Conservation (phyloP, 208 protist species). For the Giardia muris region DNA sequence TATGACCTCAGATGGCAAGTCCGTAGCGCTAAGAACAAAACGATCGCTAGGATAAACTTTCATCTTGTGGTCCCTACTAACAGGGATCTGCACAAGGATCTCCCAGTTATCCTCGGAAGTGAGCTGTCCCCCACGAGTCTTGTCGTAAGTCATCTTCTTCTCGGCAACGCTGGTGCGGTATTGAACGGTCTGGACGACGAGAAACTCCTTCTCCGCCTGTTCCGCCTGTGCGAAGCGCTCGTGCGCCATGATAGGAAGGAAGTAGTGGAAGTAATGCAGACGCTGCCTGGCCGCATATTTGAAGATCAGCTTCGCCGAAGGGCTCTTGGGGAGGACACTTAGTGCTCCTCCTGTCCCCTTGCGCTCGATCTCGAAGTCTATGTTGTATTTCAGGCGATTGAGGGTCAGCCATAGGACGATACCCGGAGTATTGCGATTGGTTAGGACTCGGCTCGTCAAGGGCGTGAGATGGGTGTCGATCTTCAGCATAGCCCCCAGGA, state of each 20-base stretch:
- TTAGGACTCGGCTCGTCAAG: neutral
- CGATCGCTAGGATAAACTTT: too few species aligned
- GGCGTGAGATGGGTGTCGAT: neutral
- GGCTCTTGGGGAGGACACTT: neutral
- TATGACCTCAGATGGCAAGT: too few species aligned
- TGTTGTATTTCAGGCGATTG: neutral
- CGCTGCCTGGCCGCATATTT: neutral
- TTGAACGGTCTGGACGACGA: neutral
- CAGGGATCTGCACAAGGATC: too few species aligned
- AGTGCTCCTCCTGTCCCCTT: neutral
- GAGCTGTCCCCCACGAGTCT: too few species aligned
- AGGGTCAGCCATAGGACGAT: neutral
- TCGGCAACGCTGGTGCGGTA: too few species aligned
- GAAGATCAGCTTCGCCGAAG: neutral
- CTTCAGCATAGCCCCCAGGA: too few species aligned
- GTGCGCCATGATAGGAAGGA: neutral
- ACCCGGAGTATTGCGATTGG: neutral
- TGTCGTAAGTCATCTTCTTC: too few species aligned
- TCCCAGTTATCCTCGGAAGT: too few species aligned
- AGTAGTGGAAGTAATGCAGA: neutral
- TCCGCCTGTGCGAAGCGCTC: neutral
- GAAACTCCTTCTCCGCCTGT: neutral
- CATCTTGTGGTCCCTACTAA: too few species aligned
- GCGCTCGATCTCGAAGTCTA: neutral
- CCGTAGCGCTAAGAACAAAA: too few species aligned